phyloP scores from a whole-genome alignment of 176 grass and related monocot species.

The Carex littledalei region DNA sequence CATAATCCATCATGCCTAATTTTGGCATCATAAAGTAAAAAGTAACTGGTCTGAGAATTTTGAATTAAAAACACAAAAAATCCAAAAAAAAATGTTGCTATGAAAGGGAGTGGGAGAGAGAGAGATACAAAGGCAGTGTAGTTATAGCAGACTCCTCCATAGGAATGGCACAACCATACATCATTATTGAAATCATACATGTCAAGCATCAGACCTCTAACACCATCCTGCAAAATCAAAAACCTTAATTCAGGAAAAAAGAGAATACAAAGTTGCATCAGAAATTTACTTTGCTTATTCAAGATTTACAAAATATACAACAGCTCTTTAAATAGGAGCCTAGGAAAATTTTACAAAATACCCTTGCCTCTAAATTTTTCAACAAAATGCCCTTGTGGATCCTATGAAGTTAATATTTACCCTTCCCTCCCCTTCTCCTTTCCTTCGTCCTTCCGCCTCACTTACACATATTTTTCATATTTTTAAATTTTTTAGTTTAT shows the following conservation, averaged over 20 bases:
- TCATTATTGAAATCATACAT: constrained; percentile 60
- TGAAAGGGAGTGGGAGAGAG: background rate
- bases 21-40: background rate
- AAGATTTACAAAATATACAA: background rate
- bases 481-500: too few species aligned
- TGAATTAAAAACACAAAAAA: constrained; percentile 3
- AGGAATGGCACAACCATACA: constrained; percentile 83
- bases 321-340: background rate
- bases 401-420: too few species aligned
- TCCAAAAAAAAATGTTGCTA: background rate
- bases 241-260: background rate
- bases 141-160: constrained; percentile 38
- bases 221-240: constrained; percentile 48
- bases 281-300: background rate
- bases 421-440: too few species aligned
- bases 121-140: constrained; percentile 59
- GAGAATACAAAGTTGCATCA: background rate
- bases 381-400: too few species aligned
- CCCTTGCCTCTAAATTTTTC: too few species aligned
- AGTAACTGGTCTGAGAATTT: constrained; percentile 19
- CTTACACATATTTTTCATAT: too few species aligned
- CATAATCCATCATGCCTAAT: background rate
- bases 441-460: too few species aligned
- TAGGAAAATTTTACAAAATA: background rate
- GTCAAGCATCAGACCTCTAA: constrained; percentile 67